Evolutionary conservation across 306 rosid species (phyloP).

Genomic region (Acacia melanoxylon): DNA sequence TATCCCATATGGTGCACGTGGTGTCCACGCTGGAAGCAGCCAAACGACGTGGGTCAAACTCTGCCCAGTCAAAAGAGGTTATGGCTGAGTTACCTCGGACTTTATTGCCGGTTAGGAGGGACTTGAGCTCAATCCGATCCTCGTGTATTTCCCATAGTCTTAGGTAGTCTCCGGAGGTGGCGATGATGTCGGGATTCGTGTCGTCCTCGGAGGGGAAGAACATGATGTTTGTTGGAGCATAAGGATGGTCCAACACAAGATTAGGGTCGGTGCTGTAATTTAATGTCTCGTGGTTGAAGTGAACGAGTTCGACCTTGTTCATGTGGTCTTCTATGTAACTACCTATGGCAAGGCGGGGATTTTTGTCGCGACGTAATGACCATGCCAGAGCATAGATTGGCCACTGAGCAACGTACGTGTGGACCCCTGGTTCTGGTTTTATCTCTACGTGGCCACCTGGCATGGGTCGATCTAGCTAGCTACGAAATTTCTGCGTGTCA

Average conservation of each 20-base stretch:
- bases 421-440: slow-evolving; percentile 43
- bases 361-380: slow-evolving; percentile 58
- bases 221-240: slow-evolving; percentile 68
- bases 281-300: slow-evolving; percentile 45
- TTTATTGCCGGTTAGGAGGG: slow-evolving; percentile 51
- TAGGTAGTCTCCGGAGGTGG: slow-evolving; percentile 66
- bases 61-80: slow-evolving; percentile 65
- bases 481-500: slow-evolving; percentile 14
- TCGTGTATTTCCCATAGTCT: slow-evolving; percentile 66
- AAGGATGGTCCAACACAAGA: slow-evolving; percentile 59
- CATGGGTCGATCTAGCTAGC: slow-evolving; percentile 29
- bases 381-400: slow-evolving; percentile 58
- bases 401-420: slow-evolving; percentile 58
- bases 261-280: slow-evolving; percentile 51
- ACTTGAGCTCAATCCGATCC: slow-evolving; percentile 57
- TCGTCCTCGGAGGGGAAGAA: slow-evolving; percentile 63
- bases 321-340: slow-evolving; percentile 59
- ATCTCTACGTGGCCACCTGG: slow-evolving; percentile 34
- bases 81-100: slow-evolving; percentile 51
- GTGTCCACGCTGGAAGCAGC: slow-evolving; percentile 63
- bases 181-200: slow-evolving; percentile 53
- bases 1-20: slow-evolving; percentile 66
- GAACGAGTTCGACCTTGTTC: slow-evolving; percentile 69
- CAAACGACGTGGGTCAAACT: slow-evolving; percentile 37
- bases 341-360: slow-evolving; percentile 55